These are phyloP conservation scores for Verticillium isaacii DNA, from an alignment of 2,329 filamentous ascomycete species.

Conservation along the genomic window DNA sequence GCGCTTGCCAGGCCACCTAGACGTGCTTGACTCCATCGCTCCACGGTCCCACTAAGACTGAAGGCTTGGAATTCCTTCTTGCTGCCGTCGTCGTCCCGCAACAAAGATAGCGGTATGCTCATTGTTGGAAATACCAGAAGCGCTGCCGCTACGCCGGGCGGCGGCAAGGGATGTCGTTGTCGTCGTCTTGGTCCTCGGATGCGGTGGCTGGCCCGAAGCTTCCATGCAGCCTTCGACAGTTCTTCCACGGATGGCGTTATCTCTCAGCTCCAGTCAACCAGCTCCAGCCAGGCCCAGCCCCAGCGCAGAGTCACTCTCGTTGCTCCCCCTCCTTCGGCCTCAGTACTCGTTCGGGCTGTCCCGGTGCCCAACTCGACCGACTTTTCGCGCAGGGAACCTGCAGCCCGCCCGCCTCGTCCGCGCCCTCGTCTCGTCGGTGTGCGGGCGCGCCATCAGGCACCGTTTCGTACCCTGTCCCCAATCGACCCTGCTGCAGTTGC, in stretches of 20 bases:
- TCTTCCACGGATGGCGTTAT: conserved; percentile 5
- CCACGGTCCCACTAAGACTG: background rate
- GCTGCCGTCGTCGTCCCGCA: background rate
- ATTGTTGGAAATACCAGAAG: background rate
- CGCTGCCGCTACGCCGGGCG: background rate
- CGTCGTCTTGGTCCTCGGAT: background rate
- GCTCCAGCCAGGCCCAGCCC: background rate
- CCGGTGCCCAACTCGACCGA: background rate
- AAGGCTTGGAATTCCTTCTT: background rate
- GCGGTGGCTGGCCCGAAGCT: background rate
- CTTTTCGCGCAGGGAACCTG: background rate
- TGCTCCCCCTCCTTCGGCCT: background rate
- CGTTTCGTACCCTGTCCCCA: background rate
- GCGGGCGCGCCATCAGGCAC: background rate
- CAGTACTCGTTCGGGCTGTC: background rate
- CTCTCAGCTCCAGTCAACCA: background rate
- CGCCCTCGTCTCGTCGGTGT: background rate
- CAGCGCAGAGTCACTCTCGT: background rate
- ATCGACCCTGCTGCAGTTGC: background rate
- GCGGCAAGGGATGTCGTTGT: background rate
- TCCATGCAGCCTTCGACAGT: conserved; percentile 4
- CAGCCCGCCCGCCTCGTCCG: background rate
- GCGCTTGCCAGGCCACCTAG: background rate
- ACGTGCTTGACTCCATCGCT: background rate
- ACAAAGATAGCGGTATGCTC: background rate